These are phyloP conservation scores for Chlorella sp. DNA, from an alignment of 139 green algal genomes.

Conservation along the genomic window DNA sequence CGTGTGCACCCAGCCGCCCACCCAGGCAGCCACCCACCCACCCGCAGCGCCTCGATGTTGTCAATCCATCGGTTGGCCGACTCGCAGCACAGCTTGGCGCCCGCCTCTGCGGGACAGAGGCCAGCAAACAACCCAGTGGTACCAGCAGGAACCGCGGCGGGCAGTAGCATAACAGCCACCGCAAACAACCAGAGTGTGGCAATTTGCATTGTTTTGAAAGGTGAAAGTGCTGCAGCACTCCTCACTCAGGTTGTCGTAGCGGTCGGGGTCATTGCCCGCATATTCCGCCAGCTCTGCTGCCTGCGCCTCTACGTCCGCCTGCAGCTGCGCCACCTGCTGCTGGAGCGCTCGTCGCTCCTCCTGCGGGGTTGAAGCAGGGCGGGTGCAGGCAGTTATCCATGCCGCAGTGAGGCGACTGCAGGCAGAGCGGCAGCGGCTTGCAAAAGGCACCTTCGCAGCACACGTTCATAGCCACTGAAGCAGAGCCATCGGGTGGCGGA, in stretches of 20 bases:
- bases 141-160: no score
- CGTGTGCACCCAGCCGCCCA: neutral
- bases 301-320: slow-evolving; percentile 47
- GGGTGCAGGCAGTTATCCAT: no score
- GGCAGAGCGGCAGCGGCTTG: neutral
- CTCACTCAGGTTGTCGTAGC: slow-evolving; percentile 52
- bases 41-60: slow-evolving; percentile 54
- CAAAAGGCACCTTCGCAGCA: neutral
- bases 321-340: slow-evolving; percentile 39
- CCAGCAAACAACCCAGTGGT: no score
- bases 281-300: slow-evolving; percentile 51
- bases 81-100: slow-evolving; percentile 43
- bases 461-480: no score
- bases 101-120: slow-evolving; percentile 34
- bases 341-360: slow-evolving; percentile 52
- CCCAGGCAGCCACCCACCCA: neutral
- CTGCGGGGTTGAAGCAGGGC: neutral
- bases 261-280: slow-evolving; percentile 71
- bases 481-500: no score
- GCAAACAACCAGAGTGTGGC: neutral
- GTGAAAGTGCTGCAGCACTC: neutral
- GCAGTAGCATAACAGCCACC: no score
- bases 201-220: no score
- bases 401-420: no score
- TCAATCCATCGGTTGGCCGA: slow-evolving; percentile 82